Evolutionary conservation across 106 monocot species (phyloP).

Genomic region (Dendrobium catenatum): DNA sequence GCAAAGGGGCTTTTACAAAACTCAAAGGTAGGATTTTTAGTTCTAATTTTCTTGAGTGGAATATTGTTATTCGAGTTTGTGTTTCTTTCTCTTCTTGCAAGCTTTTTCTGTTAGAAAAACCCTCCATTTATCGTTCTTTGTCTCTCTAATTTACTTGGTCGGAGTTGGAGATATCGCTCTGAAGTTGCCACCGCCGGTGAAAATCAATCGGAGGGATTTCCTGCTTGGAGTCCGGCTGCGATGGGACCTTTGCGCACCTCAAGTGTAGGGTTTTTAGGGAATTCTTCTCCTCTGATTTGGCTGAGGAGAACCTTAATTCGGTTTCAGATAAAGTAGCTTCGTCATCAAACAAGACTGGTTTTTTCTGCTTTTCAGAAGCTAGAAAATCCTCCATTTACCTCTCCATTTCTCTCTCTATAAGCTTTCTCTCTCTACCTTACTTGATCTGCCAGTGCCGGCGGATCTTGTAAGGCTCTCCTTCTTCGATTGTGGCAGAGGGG

Average conservation of each 20-base stretch:
- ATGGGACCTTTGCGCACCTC: not conserved
- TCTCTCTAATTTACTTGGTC: not conserved
- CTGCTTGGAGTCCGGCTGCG: not conserved
- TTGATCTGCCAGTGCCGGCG: too few relatives aligned
- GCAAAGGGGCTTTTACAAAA: constrained; percentile 8
- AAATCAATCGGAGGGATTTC: not conserved
- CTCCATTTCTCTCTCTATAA: too few relatives aligned
- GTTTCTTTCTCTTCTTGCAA: not conserved
- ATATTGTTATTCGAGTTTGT: not conserved
- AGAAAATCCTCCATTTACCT: too few relatives aligned
- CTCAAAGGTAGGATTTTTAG: constrained; percentile 12
- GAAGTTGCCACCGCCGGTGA: not conserved
- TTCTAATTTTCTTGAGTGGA: not conserved
- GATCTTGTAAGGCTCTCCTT: too few relatives aligned
- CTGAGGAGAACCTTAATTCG: not conserved
- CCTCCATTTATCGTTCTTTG: too few relatives aligned
- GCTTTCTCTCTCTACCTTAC: too few relatives aligned
- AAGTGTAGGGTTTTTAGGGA: constrained; percentile 6
- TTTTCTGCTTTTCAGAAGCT: too few relatives aligned
- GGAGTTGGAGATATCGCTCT: not conserved
- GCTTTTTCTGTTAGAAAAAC: too few relatives aligned
- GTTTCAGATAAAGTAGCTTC: not conserved
- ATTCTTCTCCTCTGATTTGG: not conserved
- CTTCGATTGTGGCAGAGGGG: too few relatives aligned
- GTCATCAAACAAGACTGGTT: not conserved